These are phyloP conservation scores for Sanghuangporus sanghuang DNA, from an alignment of 1,284 basidiomycete genomes.

Conservation along the genomic window DNA sequence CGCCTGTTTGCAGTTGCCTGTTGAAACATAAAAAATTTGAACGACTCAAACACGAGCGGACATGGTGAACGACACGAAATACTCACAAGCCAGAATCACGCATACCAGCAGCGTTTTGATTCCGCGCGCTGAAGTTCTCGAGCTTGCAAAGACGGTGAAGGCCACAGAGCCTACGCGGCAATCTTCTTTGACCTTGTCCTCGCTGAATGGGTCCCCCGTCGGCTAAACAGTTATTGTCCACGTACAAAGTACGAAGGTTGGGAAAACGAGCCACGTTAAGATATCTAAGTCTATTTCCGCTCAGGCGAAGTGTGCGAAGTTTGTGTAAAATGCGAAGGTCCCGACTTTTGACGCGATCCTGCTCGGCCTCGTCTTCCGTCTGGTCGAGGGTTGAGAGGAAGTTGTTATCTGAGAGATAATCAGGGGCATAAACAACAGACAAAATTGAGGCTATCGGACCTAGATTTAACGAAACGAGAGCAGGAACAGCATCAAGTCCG, in stretches of 20 bases:
- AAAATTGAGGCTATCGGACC: constrained; percentile 48
- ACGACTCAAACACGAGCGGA: background rate
- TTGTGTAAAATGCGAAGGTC: constrained; percentile 48
- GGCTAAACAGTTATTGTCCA: constrained; percentile 80
- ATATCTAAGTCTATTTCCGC: constrained; percentile 71
- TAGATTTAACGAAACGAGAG: constrained; percentile 70
- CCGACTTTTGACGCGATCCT: background rate
- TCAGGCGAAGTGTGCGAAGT: constrained; percentile 81
- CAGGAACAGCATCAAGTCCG: constrained; percentile 59
- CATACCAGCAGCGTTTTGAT: constrained; percentile 63
- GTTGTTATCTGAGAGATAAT: constrained; percentile 12
- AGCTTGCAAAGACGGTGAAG: constrained; percentile 60
- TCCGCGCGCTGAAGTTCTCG: constrained; percentile 89
- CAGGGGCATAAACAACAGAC: background rate
- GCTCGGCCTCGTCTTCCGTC: background rate
- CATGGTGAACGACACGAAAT: constrained; percentile 1
- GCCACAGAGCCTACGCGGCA: constrained; percentile 36
- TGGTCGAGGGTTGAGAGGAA: constrained; percentile 4
- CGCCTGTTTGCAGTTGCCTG: constrained; percentile 57
- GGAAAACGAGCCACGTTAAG: constrained; percentile 68
- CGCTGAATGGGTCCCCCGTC: constrained; percentile 2
- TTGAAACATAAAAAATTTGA: constrained; percentile 6
- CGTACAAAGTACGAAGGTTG: constrained; percentile 85
- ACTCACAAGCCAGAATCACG: constrained; percentile 54
- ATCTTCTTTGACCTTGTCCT: constrained; percentile 1